phyloP scores from a whole-genome alignment of 805 yeast genomes.

The Blastobotrys attinorum region DNA sequence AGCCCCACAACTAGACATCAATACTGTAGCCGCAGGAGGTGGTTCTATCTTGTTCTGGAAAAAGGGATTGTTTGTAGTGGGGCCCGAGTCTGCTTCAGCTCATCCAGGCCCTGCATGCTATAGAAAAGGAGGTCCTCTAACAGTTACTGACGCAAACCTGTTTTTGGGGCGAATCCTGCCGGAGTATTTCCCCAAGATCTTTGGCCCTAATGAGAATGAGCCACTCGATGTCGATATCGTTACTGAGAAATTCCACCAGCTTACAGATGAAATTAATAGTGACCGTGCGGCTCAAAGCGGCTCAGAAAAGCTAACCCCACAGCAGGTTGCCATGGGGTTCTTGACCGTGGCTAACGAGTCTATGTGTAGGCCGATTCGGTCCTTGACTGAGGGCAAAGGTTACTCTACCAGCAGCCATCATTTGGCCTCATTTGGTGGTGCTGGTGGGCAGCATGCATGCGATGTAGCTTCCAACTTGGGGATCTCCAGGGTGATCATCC shows the following conservation, averaged over 20 bases:
- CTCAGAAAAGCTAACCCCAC: slow-evolving; percentile 40
- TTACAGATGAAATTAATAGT: slow-evolving; percentile 50
- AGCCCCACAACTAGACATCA: slow-evolving; percentile 76
- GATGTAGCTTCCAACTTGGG: slow-evolving; percentile 68
- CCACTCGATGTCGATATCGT: slow-evolving; percentile 54
- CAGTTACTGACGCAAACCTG: slow-evolving; percentile 80
- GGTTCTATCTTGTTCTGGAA: slow-evolving; percentile 62
- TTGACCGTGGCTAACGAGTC: slow-evolving; percentile 76
- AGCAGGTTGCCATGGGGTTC: slow-evolving; percentile 75
- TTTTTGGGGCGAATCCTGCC: slow-evolving; percentile 65
- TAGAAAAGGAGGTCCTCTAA: slow-evolving; percentile 75
- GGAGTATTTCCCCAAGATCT: slow-evolving; percentile 69
- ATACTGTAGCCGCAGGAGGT: slow-evolving; percentile 82
- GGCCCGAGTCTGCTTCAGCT: slow-evolving; percentile 82
- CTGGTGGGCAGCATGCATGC: slow-evolving; percentile 87
- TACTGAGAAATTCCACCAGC: slow-evolving; percentile 39
- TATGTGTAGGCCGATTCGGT: slow-evolving; percentile 86
- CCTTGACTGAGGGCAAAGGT: slow-evolving; percentile 80
- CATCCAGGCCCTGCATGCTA: slow-evolving; percentile 90
- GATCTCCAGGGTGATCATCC: slow-evolving; percentile 60
- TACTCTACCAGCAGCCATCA: slow-evolving; percentile 56
- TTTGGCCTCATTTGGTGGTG: slow-evolving; percentile 84
- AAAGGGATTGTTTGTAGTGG: slow-evolving; percentile 70
- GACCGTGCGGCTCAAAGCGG: slow-evolving; percentile 26
- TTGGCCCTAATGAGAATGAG: slow-evolving; percentile 74